Evolutionary conservation across 139 green algal species (phyloP).

Genomic region (Pedinophyceae sp.): DNA sequence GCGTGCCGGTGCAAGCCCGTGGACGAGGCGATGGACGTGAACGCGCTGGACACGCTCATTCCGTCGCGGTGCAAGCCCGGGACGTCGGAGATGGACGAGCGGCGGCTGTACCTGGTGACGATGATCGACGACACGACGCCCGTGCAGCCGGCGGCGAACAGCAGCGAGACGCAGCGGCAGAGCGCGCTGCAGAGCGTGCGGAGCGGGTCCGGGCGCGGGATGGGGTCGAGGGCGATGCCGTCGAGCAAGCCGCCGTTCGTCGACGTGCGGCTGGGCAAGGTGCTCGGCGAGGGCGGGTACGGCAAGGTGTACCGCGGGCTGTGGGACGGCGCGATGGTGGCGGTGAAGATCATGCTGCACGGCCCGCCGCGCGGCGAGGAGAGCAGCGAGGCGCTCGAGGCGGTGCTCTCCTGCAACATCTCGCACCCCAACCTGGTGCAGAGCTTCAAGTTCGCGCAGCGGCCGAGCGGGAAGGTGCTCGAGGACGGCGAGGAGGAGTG

Average conservation of each 20-base stretch:
- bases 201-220: background rate
- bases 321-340: background rate
- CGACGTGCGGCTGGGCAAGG: background rate
- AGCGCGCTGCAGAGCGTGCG: background rate
- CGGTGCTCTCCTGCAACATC: slow-evolving; percentile 10
- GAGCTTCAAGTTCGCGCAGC: background rate
- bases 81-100: background rate
- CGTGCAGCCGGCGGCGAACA: too few species aligned
- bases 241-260: background rate
- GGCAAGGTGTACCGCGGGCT: background rate
- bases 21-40: background rate
- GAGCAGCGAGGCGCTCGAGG: slow-evolving; percentile 3
- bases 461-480: too few species aligned
- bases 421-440: slow-evolving; percentile 19
- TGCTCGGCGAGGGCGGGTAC: background rate
- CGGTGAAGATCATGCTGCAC: background rate
- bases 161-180: too few species aligned
- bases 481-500: background rate
- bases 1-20: background rate
- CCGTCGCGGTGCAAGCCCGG: background rate
- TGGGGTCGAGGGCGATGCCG: background rate
- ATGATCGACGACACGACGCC: too few species aligned
- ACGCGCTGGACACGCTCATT: background rate
- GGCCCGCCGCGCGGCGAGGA: background rate
- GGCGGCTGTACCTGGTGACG: background rate